Conservation (phyloP, 352 stramenopile genomes). For the Pythium periplocum region DNA sequence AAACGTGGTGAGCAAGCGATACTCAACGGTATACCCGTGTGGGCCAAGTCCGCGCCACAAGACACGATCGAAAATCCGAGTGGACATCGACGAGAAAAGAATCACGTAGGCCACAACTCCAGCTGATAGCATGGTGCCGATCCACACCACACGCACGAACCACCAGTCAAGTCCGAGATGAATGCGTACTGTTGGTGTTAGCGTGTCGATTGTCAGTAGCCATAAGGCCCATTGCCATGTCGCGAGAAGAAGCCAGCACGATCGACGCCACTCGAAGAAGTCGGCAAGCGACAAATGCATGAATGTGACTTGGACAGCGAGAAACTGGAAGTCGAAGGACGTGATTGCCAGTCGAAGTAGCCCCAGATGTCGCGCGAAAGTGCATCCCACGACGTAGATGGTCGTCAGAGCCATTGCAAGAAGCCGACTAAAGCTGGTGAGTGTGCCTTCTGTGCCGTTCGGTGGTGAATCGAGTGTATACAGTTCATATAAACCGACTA, state of each 20-base stretch:
- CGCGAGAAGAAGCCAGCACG: slow-evolving; percentile 6
- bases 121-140: slow-evolving; percentile 4
- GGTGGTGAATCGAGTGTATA: too few species aligned
- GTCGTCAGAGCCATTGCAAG: too few species aligned
- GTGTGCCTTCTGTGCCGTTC: too few species aligned
- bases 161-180: slow-evolving; percentile 1
- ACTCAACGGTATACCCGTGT: slow-evolving; percentile 3
- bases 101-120: slow-evolving; percentile 14
- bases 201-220: slow-evolving; percentile 15
- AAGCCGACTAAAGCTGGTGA: too few species aligned
- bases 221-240: slow-evolving; percentile 19
- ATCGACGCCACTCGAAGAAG: slow-evolving; percentile 10
- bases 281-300: slow-evolving; percentile 12
- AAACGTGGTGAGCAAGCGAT: slow-evolving; percentile 12
- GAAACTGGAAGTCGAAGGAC: slow-evolving; percentile 22
- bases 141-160: slow-evolving; percentile 10
- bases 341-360: slow-evolving; percentile 2
- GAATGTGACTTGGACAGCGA: slow-evolving; percentile 16
- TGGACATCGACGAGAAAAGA: slow-evolving; percentile 5
- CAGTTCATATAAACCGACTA: slow-evolving; percentile 3
- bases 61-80: slow-evolving; percentile 9
- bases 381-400: slow-evolving; percentile 3
- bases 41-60: slow-evolving; percentile 9
- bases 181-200: slow-evolving; percentile 7
- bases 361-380: slow-evolving; percentile 3